Percentiles rank a stretch among this genome's conserved stretches.
phyloP scores from a whole-genome alignment of 495 filamentous ascomycete genomes.

The Hypoxylon intermedium region DNA sequence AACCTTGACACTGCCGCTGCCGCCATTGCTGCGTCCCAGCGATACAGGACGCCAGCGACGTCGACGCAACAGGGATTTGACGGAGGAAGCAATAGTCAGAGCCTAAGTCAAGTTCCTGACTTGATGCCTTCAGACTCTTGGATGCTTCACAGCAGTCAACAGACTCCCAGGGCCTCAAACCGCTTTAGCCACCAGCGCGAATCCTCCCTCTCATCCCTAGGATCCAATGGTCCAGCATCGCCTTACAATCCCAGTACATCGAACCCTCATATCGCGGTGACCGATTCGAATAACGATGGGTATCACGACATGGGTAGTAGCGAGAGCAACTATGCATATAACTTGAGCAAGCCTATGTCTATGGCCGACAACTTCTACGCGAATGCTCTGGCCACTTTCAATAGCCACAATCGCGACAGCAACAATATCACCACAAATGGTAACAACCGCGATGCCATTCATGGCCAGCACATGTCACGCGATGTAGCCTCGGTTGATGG shows the following conservation, averaged over 20 bases:
- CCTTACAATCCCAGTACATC: constrained; percentile 59
- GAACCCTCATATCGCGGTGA: constrained; percentile 61
- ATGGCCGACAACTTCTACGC: constrained; percentile 46
- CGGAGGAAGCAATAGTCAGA: constrained; percentile 36
- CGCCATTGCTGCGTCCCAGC: constrained; percentile 41
- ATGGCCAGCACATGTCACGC: constrained; percentile 29
- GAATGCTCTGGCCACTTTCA: constrained; percentile 23
- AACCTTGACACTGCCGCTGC: constrained; percentile 49
- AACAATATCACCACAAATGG: constrained; percentile 35
- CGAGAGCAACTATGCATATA: constrained; percentile 51
- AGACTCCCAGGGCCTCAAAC: constrained; percentile 50
- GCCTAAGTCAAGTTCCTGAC: constrained; percentile 37
- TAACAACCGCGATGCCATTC: constrained; percentile 29
- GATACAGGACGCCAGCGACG: constrained; percentile 37
- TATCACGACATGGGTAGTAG: constrained; percentile 46
- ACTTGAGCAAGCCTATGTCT: constrained; percentile 47
- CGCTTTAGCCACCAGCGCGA: constrained; percentile 59
- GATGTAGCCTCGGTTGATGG: constrained; percentile 34
- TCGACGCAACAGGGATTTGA: constrained; percentile 33
- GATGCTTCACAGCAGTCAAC: constrained; percentile 45
- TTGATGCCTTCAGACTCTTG: constrained; percentile 57
- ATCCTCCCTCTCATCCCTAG: constrained; percentile 62
- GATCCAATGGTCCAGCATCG: constrained; percentile 62
- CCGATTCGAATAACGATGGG: constrained; percentile 48
- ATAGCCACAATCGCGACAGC: constrained; percentile 20